A percentile compares a stretch with the other conserved stretches of the same genome.
Evolutionary conservation across 169 alveolate genomes (phyloP).

Genomic region (Eimeria brunetti): DNA sequence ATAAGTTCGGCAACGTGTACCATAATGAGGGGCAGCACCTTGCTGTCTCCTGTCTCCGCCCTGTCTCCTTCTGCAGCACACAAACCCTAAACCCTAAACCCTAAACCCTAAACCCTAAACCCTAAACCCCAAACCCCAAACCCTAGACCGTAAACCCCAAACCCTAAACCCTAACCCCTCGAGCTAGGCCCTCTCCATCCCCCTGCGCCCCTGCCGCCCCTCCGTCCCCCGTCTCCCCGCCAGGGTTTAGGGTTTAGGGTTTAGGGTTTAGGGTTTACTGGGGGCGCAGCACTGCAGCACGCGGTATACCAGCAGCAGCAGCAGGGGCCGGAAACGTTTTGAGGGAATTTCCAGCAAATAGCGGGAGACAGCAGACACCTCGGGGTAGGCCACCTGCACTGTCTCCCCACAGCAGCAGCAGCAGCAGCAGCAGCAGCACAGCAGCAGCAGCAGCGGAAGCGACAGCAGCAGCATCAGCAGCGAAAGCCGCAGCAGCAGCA

Average conservation of each 20-base stretch:
- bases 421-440: no score
- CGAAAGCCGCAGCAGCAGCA: no score
- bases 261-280: neutral
- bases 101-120: no score
- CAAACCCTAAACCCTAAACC: neutral
- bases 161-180: no score
- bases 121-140: no score
- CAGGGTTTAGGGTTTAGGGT: neutral
- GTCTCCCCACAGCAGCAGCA: no score
- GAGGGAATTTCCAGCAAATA: conserved; percentile 70
- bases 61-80: neutral
- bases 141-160: no score
- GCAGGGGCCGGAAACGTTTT: conserved; percentile 79
- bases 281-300: conserved; percentile 6
- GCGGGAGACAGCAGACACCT: conserved; percentile 48
- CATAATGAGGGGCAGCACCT: conserved; percentile 10
- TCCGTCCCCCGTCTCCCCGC: no score
- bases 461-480: no score
- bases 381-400: conserved; percentile 63
- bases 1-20: conserved; percentile 76
- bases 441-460: no score
- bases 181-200: no score
- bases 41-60: neutral
- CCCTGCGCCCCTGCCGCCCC: no score
- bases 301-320: conserved; percentile 57